Conservation (phyloP, 2,329 filamentous ascomycete genomes). For the Exophiala mesophila region DNA sequence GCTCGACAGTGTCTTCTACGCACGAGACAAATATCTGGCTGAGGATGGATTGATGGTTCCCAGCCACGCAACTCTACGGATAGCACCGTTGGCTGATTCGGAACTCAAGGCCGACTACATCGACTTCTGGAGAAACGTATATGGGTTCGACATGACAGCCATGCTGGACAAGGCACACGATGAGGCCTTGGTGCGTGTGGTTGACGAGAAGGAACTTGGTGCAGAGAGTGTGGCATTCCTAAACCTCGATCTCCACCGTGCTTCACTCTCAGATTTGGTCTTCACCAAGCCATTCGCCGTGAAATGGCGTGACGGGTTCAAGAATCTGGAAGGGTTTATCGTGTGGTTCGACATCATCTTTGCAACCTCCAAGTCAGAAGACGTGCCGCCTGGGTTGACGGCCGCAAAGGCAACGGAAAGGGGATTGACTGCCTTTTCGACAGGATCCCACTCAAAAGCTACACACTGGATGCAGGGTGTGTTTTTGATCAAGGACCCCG, state of each 20-base stretch:
- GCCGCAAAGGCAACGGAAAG: constrained; percentile 61
- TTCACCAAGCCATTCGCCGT: constrained; percentile 68
- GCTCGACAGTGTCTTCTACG: constrained; percentile 86
- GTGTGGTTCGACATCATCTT: constrained; percentile 97
- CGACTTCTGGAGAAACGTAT: constrained; percentile 84
- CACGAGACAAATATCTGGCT: constrained; percentile 78
- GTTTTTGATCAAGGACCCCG: constrained; percentile 55
- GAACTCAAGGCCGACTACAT: constrained; percentile 75
- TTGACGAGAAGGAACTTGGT: constrained; percentile 57
- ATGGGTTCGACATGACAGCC: constrained; percentile 88
- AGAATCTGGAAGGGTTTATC: constrained; percentile 72
- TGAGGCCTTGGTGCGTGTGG: constrained; percentile 72
- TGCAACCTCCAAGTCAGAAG: constrained; percentile 53
- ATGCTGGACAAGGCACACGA: constrained; percentile 74
- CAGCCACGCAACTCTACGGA: constrained; percentile 74
- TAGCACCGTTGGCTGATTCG: constrained; percentile 73
- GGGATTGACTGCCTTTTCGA: constrained; percentile 74
- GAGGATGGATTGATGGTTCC: constrained; percentile 79
- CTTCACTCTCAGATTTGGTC: constrained; percentile 65
- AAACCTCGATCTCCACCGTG: constrained; percentile 69
- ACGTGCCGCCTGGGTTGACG: constrained; percentile 49
- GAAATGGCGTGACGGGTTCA: constrained; percentile 30
- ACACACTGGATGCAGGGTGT: constrained; percentile 92
- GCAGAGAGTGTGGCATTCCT: constrained; percentile 61
- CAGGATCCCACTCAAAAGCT: constrained; percentile 66